Evolutionary conservation across 2,329 filamentous ascomycete species (phyloP).

Genomic region (Gremmenia infestans): DNA sequence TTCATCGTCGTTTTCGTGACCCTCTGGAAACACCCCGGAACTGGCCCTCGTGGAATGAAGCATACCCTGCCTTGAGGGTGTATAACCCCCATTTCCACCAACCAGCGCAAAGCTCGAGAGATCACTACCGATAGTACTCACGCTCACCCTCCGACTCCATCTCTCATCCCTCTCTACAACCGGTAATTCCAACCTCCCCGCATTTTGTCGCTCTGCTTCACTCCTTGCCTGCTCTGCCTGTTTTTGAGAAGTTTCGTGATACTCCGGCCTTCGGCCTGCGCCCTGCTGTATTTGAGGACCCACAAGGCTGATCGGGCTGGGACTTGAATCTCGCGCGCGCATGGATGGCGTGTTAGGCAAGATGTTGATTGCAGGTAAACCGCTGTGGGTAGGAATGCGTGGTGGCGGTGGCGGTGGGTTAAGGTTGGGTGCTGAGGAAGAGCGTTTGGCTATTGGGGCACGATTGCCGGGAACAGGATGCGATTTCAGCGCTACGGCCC

Average conservation of each 20-base stretch:
- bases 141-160: not conserved
- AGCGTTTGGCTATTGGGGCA: not conserved
- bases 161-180: not conserved
- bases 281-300: not conserved
- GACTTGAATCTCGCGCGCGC: not conserved
- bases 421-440: not conserved
- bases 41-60: constrained; percentile 5
- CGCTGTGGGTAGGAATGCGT: not conserved
- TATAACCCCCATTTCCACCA: not conserved
- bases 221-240: not conserved
- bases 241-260: not conserved
- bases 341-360: not conserved
- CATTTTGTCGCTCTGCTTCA: not conserved
- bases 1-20: not conserved
- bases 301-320: not conserved
- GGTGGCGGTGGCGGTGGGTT: not conserved
- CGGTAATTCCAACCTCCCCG: not conserved
- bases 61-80: not conserved
- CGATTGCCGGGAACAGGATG: not conserved
- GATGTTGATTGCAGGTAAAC: not conserved
- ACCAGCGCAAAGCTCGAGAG: not conserved
- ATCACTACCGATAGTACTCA: not conserved
- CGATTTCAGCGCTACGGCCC: not conserved
- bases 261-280: not conserved
- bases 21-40: constrained; percentile 7